Evolutionary conservation across 805 yeast species (phyloP).

Genomic region (Scheffersomyces lignosus): DNA sequence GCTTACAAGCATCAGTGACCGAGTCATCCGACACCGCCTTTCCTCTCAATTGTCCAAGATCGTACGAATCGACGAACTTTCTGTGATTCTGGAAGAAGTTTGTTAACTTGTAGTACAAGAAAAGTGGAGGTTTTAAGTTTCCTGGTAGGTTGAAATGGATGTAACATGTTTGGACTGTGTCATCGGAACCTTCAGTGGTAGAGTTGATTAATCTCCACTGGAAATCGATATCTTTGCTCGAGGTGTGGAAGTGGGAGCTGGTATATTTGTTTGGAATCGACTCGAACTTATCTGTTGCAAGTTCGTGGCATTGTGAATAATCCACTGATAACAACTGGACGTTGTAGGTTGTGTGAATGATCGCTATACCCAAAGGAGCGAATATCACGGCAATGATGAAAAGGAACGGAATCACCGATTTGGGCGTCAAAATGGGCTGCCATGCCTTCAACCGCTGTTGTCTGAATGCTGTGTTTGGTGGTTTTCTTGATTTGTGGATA

Average conservation of each 20-base stretch:
- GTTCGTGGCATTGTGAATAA: slow-evolving; percentile 65
- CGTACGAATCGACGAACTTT: slow-evolving; percentile 84
- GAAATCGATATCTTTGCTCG: slow-evolving; percentile 45
- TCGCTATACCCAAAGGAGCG: slow-evolving; percentile 88
- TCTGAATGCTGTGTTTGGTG: slow-evolving; percentile 72
- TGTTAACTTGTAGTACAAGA: slow-evolving; percentile 79
- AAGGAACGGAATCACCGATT: slow-evolving; percentile 83
- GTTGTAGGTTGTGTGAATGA: slow-evolving; percentile 71
- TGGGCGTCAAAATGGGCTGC: slow-evolving; percentile 91
- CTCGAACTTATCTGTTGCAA: slow-evolving; percentile 37
- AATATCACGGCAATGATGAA: slow-evolving; percentile 73
- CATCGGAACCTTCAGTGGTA: slow-evolving; percentile 30
- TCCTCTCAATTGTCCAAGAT: slow-evolving; percentile 80
- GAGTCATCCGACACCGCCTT: slow-evolving; percentile 55
- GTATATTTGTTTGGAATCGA: slow-evolving; percentile 62
- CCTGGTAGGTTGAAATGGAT: slow-evolving; percentile 72
- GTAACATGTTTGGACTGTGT: slow-evolving; percentile 50
- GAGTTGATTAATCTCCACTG: slow-evolving; percentile 57
- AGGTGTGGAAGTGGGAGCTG: slow-evolving; percentile 58
- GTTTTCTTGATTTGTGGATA: slow-evolving; percentile 37
- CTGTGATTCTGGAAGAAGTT: slow-evolving; percentile 95
- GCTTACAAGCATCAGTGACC: slow-evolving; percentile 43
- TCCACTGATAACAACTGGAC: slow-evolving; percentile 76
- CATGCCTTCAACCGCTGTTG: slow-evolving; percentile 71
- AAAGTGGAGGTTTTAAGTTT: slow-evolving; percentile 69